Percentiles rank a stretch among this genome's conserved stretches.
phyloP scores from a whole-genome alignment of 768 basidiomycete genomes.

The Dentipellis sp. region DNA sequence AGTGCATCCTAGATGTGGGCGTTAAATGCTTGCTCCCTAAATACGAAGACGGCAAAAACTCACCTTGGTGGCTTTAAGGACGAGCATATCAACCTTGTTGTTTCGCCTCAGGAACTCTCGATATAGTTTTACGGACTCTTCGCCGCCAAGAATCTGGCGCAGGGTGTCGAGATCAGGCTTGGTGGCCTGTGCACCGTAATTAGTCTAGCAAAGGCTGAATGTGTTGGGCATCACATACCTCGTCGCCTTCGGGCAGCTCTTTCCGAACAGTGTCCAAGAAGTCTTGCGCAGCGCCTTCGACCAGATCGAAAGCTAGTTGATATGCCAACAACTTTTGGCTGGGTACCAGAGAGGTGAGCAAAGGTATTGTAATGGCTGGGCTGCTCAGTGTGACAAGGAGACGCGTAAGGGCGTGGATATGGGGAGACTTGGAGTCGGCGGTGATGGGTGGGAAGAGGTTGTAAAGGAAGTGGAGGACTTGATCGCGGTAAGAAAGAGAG shows the following conservation, averaged over 20 bases:
- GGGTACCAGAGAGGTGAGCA: slow-evolving; percentile 63
- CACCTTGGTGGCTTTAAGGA: slow-evolving; percentile 90
- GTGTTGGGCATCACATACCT: slow-evolving; percentile 30
- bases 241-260: slow-evolving; percentile 58
- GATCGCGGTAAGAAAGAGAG: slow-evolving; percentile 75
- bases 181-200: slow-evolving; percentile 33
- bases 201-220: background rate
- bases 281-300: slow-evolving; percentile 89
- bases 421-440: slow-evolving; percentile 61
- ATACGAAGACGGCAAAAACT: slow-evolving; percentile 46
- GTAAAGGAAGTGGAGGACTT: slow-evolving; percentile 70
- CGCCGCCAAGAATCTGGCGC: slow-evolving; percentile 78
- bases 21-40: slow-evolving; percentile 50
- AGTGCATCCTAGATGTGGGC: slow-evolving; percentile 59
- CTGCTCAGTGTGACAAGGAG: slow-evolving; percentile 84
- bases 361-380: slow-evolving; percentile 64
- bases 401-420: slow-evolving; percentile 77
- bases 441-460: slow-evolving; percentile 79
- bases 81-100: slow-evolving; percentile 85
- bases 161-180: slow-evolving; percentile 65
- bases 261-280: slow-evolving; percentile 73
- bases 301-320: slow-evolving; percentile 93
- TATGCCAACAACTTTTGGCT: slow-evolving; percentile 75
- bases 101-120: slow-evolving; percentile 93
- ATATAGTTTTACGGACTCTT: slow-evolving; percentile 87